phyloP scores from a whole-genome alignment of 2,329 filamentous ascomycete genomes.

The Aspergillus quadrilineatus region DNA sequence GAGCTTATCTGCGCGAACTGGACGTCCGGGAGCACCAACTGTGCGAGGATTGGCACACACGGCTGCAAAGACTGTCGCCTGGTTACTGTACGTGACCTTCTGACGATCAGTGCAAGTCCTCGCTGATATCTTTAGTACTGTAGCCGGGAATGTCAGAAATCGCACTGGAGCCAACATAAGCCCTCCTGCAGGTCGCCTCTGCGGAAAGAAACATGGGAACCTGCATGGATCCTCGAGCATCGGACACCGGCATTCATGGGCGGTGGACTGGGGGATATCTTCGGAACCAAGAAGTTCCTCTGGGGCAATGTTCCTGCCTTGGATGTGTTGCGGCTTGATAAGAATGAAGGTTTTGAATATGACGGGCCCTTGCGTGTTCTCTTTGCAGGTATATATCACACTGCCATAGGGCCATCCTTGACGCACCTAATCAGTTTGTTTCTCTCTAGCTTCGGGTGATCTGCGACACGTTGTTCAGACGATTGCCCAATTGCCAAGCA shows the following conservation, averaged over 20 bases:
- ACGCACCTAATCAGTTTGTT: background rate
- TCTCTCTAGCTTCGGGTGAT: slow-evolving; percentile 45
- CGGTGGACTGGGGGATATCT: background rate
- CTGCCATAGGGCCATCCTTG: background rate
- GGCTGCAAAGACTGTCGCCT: slow-evolving; percentile 1
- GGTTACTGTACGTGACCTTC: slow-evolving; percentile 2
- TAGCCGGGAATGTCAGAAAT: slow-evolving; percentile 4
- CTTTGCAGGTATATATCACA: slow-evolving; percentile 33
- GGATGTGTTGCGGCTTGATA: slow-evolving; percentile 37
- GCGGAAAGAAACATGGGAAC: slow-evolving; percentile 2
- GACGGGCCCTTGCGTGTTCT: slow-evolving; percentile 29
- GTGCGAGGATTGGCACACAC: background rate
- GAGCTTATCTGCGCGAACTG: background rate
- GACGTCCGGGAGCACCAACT: background rate
- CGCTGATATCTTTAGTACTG: slow-evolving; percentile 9
- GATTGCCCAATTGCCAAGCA: slow-evolving; percentile 33
- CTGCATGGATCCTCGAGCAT: background rate
- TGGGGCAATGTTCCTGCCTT: slow-evolving; percentile 48
- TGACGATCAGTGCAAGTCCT: background rate
- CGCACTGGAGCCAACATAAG: slow-evolving; percentile 10
- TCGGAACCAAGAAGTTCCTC: slow-evolving; percentile 29
- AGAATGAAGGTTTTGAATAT: slow-evolving; percentile 29
- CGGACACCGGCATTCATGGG: background rate
- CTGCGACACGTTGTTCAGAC: slow-evolving; percentile 47
- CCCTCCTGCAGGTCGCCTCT: background rate